These are phyloP conservation scores for Oryza rufipogon DNA, from an alignment of 176 grass and related monocot genomes.

Conservation along the genomic window DNA sequence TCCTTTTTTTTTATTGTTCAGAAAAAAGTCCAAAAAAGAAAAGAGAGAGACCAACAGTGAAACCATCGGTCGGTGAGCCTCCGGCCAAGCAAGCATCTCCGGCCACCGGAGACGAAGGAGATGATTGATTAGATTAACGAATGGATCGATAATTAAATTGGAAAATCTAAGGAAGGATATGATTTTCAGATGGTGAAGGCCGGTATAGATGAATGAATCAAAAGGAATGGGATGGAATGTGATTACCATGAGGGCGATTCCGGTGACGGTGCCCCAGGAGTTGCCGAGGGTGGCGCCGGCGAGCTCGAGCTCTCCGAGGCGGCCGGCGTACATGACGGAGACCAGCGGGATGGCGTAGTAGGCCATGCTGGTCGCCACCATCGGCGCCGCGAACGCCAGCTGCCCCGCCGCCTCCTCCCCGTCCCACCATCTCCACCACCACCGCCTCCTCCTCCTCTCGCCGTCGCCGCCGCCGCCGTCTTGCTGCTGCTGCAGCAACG, in stretches of 20 bases:
- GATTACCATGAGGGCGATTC: conserved; percentile 77
- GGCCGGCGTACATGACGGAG: conserved; percentile 91
- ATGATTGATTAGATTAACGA: not conserved
- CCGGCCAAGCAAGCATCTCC: not conserved
- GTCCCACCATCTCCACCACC: conserved; percentile 29
- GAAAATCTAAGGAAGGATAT: not conserved
- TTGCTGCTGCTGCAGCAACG: conserved; percentile 18
- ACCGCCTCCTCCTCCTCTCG: conserved; percentile 3
- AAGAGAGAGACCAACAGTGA: not conserved
- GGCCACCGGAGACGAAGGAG: not conserved
- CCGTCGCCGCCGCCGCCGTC: not conserved
- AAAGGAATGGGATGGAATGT: not conserved
- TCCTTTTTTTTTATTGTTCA: not conserved
- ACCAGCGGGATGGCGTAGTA: conserved; percentile 82
- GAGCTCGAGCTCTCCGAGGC: conserved; percentile 74
- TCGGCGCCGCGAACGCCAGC: conserved; percentile 67
- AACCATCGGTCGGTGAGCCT: too few relatives aligned
- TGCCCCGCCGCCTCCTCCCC: conserved; percentile 50
- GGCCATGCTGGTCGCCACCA: conserved; percentile 79
- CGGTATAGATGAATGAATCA: too few relatives aligned
- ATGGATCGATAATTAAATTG: not conserved
- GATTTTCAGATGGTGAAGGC: not conserved
- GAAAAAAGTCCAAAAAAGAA: not conserved
- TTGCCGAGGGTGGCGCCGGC: conserved; percentile 83
- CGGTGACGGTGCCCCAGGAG: conserved; percentile 85